phyloP scores from a whole-genome alignment of 2,329 filamentous ascomycete species.

The Rhynchosporium graminicola region DNA sequence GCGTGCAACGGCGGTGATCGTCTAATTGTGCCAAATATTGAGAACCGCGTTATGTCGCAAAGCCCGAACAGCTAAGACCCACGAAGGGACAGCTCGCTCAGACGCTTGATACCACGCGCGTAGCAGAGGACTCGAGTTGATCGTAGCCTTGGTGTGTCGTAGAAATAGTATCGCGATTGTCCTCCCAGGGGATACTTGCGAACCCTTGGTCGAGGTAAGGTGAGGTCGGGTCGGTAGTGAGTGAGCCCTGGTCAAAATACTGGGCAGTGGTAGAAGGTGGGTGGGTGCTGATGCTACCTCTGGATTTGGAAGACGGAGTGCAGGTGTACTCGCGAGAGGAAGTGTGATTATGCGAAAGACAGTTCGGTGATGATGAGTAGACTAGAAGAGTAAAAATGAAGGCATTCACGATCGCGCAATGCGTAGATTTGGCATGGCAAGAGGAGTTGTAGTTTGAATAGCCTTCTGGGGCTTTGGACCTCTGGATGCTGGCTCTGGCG shows the following conservation, averaged over 20 bases:
- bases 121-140: conserved; percentile 18
- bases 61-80: conserved; percentile 20
- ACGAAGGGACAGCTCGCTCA: conserved; percentile 16
- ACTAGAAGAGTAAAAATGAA: not conserved
- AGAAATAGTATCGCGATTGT: conserved; percentile 12
- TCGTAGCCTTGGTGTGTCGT: conserved; percentile 3
- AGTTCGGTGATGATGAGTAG: not conserved
- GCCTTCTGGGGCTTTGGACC: not conserved
- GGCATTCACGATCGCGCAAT: conserved; percentile 2
- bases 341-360: not conserved
- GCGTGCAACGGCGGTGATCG: conserved; percentile 27
- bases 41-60: conserved; percentile 31
- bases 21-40: conserved; percentile 27
- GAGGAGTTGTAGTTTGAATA: not conserved
- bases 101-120: conserved; percentile 23
- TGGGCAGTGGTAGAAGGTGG: conserved; percentile 14
- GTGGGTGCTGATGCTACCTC: not conserved
- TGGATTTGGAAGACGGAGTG: not conserved
- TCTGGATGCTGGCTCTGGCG: not conserved
- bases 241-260: conserved; percentile 34
- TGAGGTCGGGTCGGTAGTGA: not conserved
- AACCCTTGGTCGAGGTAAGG: conserved; percentile 26
- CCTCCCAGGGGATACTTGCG: conserved; percentile 14
- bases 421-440: not conserved
- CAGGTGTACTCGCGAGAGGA: conserved; percentile 4